Evolutionary conservation across 2,329 filamentous ascomycete species (phyloP).

Genomic region (Clarireedia paspali): DNA sequence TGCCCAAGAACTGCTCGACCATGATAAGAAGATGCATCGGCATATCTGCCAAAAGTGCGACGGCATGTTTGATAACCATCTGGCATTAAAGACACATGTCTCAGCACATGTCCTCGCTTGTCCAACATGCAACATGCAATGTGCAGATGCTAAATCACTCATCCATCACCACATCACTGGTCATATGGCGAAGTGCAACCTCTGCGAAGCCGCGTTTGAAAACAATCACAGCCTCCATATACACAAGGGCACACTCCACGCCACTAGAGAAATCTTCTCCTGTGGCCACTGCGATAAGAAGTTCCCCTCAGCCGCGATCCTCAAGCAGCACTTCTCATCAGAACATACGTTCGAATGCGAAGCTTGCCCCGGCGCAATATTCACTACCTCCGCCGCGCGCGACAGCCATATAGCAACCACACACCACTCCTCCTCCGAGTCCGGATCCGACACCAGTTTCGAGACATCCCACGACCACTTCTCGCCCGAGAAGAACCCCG

Average conservation of each 20-base stretch:
- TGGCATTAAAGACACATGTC: background rate
- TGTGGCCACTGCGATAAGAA: background rate
- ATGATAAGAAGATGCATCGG: background rate
- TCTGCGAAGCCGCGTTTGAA: background rate
- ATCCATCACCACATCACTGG: background rate
- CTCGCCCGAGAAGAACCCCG: background rate
- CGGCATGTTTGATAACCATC: background rate
- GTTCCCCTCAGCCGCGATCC: background rate
- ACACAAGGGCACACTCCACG: background rate
- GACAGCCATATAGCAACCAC: background rate
- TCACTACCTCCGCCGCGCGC: background rate
- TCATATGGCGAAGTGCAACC: background rate
- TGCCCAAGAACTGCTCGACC: background rate
- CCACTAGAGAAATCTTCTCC: background rate
- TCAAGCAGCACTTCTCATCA: background rate
- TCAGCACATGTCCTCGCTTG: background rate
- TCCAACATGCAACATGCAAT: background rate
- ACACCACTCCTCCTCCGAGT: background rate
- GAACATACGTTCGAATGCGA: background rate
- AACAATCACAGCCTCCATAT: background rate
- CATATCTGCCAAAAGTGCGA: background rate
- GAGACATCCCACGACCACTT: background rate
- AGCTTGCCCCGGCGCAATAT: background rate
- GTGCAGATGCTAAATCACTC: background rate
- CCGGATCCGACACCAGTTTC: background rate